phyloP scores from a whole-genome alignment of 805 yeast species.

The Ogataea neopini region DNA sequence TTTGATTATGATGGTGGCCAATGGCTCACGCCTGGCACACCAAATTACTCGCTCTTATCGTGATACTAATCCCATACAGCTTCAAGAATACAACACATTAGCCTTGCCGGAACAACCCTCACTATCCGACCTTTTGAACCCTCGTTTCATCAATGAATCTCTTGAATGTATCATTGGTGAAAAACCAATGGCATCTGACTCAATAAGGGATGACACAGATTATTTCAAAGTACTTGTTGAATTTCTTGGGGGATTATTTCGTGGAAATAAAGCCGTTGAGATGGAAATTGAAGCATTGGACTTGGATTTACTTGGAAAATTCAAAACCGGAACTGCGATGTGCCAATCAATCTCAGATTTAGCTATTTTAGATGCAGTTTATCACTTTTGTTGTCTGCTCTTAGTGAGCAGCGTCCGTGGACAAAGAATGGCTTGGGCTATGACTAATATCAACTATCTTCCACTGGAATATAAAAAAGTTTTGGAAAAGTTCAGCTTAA shows the following conservation, averaged over 20 bases:
- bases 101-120: slow-evolving; percentile 14
- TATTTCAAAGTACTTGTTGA: slow-evolving; percentile 14
- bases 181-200: slow-evolving; percentile 14
- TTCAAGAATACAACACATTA: slow-evolving; percentile 24
- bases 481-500: slow-evolving; percentile 24
- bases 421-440: slow-evolving; percentile 31
- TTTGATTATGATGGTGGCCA: no score
- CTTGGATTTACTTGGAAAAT: slow-evolving; percentile 12
- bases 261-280: slow-evolving; percentile 21
- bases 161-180: slow-evolving; percentile 23
- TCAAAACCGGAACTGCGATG: slow-evolving; percentile 1
- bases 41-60: no score
- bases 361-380: slow-evolving; percentile 24
- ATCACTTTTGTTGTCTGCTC: slow-evolving; percentile 27
- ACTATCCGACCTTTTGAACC: slow-evolving; percentile 15
- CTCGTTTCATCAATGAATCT: slow-evolving; percentile 20
- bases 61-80: slow-evolving; percentile 11
- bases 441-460: slow-evolving; percentile 29
- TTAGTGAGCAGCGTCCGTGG: slow-evolving; percentile 28
- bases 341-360: slow-evolving; percentile 10
- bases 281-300: slow-evolving; percentile 14
- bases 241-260: slow-evolving; percentile 14
- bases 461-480: slow-evolving; percentile 20
- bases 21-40: no score
- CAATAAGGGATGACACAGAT: slow-evolving; percentile 4